A percentile compares a stretch with the other conserved stretches of the same genome.
phyloP scores from a whole-genome alignment of 2,329 filamentous ascomycete species.

The Neonectria hederae region DNA sequence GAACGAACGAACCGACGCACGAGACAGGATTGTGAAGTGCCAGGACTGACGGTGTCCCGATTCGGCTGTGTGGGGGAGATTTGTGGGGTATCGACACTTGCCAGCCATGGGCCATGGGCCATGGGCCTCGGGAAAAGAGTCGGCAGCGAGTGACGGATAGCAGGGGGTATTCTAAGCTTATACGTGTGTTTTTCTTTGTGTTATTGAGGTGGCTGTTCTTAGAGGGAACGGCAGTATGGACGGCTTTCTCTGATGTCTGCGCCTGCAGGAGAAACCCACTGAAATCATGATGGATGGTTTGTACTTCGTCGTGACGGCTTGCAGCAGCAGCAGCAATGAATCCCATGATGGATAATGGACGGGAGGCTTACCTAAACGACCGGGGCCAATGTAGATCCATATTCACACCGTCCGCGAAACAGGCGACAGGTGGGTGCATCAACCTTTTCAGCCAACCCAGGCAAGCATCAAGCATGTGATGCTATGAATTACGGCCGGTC shows the following conservation, averaged over 20 bases:
- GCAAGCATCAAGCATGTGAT: too few species aligned
- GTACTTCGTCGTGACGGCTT: too few species aligned
- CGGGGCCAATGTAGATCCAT: too few species aligned
- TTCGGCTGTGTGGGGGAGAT: constrained; percentile 22
- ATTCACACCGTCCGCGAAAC: too few species aligned
- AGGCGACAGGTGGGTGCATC: too few species aligned
- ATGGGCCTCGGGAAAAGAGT: constrained; percentile 24
- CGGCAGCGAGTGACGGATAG: constrained; percentile 14
- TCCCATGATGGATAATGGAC: too few species aligned
- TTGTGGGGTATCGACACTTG: constrained; percentile 20
- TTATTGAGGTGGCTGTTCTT: not conserved
- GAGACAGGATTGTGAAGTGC: not conserved
- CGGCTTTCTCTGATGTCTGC: not conserved
- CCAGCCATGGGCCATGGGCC: constrained; percentile 2
- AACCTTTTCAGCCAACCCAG: too few species aligned
- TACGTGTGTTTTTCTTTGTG: not conserved
- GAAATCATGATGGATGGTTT: too few species aligned
- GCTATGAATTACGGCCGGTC: not conserved
- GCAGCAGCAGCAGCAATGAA: too few species aligned
- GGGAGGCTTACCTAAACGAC: too few species aligned
- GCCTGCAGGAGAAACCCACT: too few species aligned
- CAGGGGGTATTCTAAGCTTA: not conserved
- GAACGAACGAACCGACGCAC: not conserved
- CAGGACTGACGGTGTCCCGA: constrained; percentile 2
- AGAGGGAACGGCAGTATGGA: not conserved